A percentile compares a stretch with the other conserved stretches of the same genome.
Evolutionary conservation across 495 filamentous ascomycete genomes (phyloP).

Genomic region (Penicillium manginii): DNA sequence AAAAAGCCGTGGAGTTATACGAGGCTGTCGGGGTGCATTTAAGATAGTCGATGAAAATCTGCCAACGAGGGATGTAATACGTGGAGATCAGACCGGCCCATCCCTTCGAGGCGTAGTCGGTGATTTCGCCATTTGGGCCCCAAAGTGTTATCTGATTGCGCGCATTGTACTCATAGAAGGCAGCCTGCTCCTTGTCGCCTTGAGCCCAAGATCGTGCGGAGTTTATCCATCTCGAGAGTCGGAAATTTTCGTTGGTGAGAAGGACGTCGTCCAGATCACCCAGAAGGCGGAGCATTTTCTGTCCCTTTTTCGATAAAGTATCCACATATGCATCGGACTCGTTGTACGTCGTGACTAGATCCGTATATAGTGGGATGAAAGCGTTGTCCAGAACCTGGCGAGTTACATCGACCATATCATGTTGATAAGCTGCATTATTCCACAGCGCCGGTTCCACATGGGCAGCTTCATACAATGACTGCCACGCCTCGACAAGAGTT

Average conservation of each 20-base stretch:
- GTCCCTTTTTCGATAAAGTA: slow-evolving; percentile 26
- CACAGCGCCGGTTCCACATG: slow-evolving; percentile 41
- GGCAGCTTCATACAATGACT: slow-evolving; percentile 43
- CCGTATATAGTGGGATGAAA: slow-evolving; percentile 45
- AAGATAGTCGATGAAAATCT: slow-evolving; percentile 51
- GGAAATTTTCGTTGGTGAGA: slow-evolving; percentile 47
- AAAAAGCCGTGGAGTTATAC: slow-evolving; percentile 41
- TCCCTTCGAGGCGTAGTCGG: slow-evolving; percentile 53
- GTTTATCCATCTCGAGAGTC: slow-evolving; percentile 46
- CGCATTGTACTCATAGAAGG: slow-evolving; percentile 55
- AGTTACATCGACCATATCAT: slow-evolving; percentile 56
- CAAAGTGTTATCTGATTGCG: slow-evolving; percentile 59
- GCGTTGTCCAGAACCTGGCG: slow-evolving; percentile 54
- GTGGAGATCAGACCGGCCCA: slow-evolving; percentile 53
- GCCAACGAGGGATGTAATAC: slow-evolving; percentile 55
- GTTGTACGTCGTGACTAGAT: slow-evolving; percentile 43
- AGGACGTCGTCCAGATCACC: slow-evolving; percentile 48
- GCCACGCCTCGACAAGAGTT: slow-evolving; percentile 45
- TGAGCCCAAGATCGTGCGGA: slow-evolving; percentile 41
- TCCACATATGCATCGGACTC: slow-evolving; percentile 16
- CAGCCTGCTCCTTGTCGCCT: slow-evolving; percentile 25
- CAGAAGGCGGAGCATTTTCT: slow-evolving; percentile 39
- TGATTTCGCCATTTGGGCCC: slow-evolving; percentile 54
- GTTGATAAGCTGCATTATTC: slow-evolving; percentile 48
- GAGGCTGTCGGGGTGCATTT: slow-evolving; percentile 26